phyloP scores from a whole-genome alignment of 331 rosid genomes.

The Malus hybrid region DNA sequence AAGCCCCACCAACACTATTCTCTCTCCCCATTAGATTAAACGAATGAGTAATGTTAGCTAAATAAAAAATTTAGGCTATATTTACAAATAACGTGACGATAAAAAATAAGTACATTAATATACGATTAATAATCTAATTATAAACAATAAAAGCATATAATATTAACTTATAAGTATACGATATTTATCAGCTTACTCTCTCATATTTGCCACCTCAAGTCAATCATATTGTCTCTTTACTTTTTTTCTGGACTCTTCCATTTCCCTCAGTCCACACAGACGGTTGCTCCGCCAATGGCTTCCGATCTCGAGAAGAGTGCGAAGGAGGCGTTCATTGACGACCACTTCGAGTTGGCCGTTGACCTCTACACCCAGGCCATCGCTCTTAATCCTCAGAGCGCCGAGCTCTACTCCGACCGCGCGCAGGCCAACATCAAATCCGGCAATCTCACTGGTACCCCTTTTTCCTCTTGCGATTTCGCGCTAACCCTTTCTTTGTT shows the following conservation, averaged over 20 bases:
- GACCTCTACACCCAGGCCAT: slow-evolving; percentile 60
- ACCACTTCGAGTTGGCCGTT: slow-evolving; percentile 55
- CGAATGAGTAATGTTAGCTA: no score
- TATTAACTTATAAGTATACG: no score
- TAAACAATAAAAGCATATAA: no score
- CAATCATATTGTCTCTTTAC: neutral
- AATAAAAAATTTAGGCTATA: no score
- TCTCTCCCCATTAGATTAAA: no score
- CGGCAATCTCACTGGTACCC: slow-evolving; percentile 44
- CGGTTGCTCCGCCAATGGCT: slow-evolving; percentile 39
- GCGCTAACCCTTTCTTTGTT: neutral
- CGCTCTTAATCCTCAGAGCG: slow-evolving; percentile 32
- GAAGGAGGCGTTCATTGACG: slow-evolving; percentile 67
- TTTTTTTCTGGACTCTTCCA: slow-evolving; percentile 10
- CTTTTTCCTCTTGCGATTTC: neutral
- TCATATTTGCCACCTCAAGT: no score
- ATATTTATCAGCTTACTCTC: no score
- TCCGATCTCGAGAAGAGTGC: slow-evolving; percentile 65
- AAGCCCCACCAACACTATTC: no score
- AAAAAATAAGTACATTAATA: no score
- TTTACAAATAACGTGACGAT: no score
- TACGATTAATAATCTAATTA: no score
- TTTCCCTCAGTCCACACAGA: slow-evolving; percentile 3
- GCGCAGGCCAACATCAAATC: slow-evolving; percentile 87
- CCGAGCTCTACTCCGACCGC: slow-evolving; percentile 58